Evolutionary conservation across 441 rosid genomes (phyloP).

Genomic region (Cnidoscolus chayamansa): DNA sequence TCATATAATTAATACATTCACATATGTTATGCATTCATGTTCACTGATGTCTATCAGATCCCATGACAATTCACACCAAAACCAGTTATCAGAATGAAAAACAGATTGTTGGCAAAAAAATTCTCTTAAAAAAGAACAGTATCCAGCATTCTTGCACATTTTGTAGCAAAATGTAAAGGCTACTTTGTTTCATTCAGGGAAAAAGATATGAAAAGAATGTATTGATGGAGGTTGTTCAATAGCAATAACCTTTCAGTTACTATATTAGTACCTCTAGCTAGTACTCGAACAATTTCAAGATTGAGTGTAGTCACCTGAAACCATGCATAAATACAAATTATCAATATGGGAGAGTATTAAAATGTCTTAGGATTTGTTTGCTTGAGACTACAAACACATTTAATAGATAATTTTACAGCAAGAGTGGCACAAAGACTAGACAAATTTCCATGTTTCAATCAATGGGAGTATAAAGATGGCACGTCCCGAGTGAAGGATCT

Average conservation of each 20-base stretch:
- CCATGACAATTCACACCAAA: background rate
- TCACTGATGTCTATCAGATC: background rate
- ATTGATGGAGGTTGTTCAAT: background rate
- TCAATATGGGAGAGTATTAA: constrained; percentile 3
- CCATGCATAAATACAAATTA: background rate
- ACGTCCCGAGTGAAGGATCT: too few relatives aligned
- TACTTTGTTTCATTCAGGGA: background rate
- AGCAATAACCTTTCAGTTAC: constrained; percentile 4
- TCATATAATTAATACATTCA: background rate
- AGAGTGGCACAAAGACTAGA: background rate
- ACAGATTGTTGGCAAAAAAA: background rate
- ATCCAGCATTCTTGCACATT: constrained; percentile 2
- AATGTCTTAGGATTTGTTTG: background rate
- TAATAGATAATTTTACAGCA: constrained; percentile 1
- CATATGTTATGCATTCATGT: background rate
- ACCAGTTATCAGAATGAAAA: background rate
- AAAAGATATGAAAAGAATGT: constrained; percentile 3
- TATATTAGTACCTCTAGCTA: constrained; percentile 70
- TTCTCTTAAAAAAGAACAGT: background rate
- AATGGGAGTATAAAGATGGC: background rate
- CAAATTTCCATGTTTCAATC: constrained; percentile 1
- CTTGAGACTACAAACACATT: background rate
- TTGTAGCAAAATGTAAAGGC: constrained; percentile 4
- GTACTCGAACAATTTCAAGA: constrained; percentile 86
- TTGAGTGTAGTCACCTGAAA: constrained; percentile 78